phyloP scores from a whole-genome alignment of 345 rosid species.

The Ceriops zippeliana region DNA sequence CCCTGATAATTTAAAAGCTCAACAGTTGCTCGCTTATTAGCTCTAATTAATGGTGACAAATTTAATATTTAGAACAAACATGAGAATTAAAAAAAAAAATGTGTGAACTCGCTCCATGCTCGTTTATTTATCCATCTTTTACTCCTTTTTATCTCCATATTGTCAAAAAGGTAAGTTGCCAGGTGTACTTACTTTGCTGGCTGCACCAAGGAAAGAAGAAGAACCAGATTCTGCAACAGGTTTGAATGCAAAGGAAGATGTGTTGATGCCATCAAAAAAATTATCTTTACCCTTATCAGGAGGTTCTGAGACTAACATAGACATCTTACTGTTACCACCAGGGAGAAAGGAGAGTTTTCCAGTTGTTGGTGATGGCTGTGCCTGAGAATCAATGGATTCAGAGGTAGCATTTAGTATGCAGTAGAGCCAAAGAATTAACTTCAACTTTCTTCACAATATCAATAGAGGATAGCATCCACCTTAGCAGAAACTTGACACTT shows the following conservation, averaged over 20 bases:
- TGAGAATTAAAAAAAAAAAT: neutral
- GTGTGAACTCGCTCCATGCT: neutral
- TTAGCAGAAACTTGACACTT: neutral
- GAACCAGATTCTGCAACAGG: conserved; percentile 50
- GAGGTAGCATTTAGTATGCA: conserved; percentile 6
- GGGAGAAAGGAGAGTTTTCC: conserved; percentile 45
- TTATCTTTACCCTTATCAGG: conserved; percentile 54
- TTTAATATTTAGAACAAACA: conserved; percentile 1
- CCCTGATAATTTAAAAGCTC: neutral
- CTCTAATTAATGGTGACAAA: neutral
- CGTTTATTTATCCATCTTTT: neutral
- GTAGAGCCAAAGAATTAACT: conserved; percentile 10
- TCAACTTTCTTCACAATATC: neutral
- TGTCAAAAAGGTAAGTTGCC: neutral
- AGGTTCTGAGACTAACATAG: conserved; percentile 28
- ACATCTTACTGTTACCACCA: conserved; percentile 34
- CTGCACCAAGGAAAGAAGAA: conserved; percentile 44
- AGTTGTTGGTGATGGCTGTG: conserved; percentile 51
- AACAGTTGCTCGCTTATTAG: neutral
- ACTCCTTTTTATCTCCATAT: neutral
- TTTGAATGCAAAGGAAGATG: conserved; percentile 74
- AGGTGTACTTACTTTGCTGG: conserved; percentile 40
- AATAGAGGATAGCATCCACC: neutral
- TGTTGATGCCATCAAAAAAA: conserved; percentile 50
- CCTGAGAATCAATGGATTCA: conserved; percentile 42